phyloP scores from a whole-genome alignment of 768 basidiomycete genomes.

The Lactarius indigo region DNA sequence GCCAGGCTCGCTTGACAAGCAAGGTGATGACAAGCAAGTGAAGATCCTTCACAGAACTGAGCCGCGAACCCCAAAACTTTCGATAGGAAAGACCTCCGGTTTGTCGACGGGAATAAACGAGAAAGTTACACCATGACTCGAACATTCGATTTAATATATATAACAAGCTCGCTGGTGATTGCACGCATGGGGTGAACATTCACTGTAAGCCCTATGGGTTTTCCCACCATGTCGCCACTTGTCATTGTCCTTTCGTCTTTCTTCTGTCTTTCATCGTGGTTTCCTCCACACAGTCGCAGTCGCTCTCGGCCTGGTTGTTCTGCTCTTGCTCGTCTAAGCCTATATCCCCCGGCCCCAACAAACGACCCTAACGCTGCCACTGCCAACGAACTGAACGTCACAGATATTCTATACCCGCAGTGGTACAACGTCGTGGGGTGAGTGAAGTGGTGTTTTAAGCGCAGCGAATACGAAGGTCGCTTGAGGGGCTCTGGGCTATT shows the following conservation, averaged over 20 bases:
- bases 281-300: no score
- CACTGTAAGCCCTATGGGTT: conserved; percentile 1
- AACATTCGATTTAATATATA: no score
- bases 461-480: neutral
- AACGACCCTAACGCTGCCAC: conserved; percentile 53
- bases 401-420: conserved; percentile 52
- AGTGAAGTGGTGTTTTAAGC: neutral
- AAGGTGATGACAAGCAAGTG: no score
- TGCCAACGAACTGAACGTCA: conserved; percentile 46
- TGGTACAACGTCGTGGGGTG: conserved; percentile 50
- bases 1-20: no score
- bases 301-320: conserved; percentile 12
- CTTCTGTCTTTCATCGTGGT: neutral
- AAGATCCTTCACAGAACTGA: no score
- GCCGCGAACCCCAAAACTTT: no score
- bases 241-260: neutral
- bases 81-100: no score
- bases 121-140: no score
- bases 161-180: no score
- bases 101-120: no score
- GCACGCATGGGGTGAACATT: neutral
- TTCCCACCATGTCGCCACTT: neutral
- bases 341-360: conserved; percentile 71
- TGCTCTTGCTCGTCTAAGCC: conserved; percentile 30
- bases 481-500: neutral